Base-by-base conservation (phyloP, 441 rosid genomes). In the Omphalea diandra region DNA sequence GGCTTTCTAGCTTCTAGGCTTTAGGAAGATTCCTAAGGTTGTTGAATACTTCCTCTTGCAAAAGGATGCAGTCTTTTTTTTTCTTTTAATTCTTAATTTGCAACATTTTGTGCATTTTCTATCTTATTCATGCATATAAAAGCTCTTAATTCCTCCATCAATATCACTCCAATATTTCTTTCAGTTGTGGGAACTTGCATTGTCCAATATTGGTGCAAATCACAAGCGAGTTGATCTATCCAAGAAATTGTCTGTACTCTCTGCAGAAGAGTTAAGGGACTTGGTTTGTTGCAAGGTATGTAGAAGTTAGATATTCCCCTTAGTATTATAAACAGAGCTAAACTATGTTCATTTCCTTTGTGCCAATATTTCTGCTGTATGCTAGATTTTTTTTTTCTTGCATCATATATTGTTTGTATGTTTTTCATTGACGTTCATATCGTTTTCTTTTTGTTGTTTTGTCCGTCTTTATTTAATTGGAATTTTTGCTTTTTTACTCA, bases 21-120 rank as follows among this genome's bases (percentile, higher is more conserved):
- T 88, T 78, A 95, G 90, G 86, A 90, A 86, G 85, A 84, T 93
- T 72, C 98, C 98, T 2, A 89, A 92, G 99, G 99, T 95, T 44
- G 79, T 31, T 43, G 11, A 68, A 8, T 41, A 55, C 27, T 27
- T 9, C 70, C 62, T 55, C 29, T 47, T 53, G 74, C 57, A 65
- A 67, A 73, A 66, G 31, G 22, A 38, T 65, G 26, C 18, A 66
- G 33, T 40, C n/a, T 27, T 43, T 47, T 61, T 57, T 10, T 61
- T 27, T n/a, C 18, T 36, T 26, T 49, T 2, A 11, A 27, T 11
- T n/a, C n/a, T n/a, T n/a, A n/a, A n/a, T n/a, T n/a, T 27, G 33
- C 12, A n/a, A 46, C 12, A 63, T 44, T 44, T 17, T 10, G 35
- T 10, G 41, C 36, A 67, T 54, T 58, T 61, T 31, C 72, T 46